phyloP scores from a whole-genome alignment of 257 asterid species.

The Phtheirospermum japonicum region DNA sequence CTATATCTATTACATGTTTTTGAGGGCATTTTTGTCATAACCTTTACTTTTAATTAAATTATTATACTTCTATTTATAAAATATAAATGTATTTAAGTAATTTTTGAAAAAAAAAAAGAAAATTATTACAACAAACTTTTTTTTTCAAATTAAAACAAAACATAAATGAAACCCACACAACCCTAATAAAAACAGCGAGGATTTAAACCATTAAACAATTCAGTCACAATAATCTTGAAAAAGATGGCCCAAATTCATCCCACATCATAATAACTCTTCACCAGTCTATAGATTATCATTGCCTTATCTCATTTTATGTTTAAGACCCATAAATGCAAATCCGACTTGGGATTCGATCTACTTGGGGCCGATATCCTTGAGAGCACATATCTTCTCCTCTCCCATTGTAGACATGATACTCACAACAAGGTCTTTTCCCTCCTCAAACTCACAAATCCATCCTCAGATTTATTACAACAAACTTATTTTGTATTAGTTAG shows the following conservation, averaged over 20 bases:
- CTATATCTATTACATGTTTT: no score
- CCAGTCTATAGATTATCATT: slow-evolving; percentile 19
- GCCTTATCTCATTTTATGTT: slow-evolving; percentile 21
- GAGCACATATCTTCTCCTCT: slow-evolving; percentile 85
- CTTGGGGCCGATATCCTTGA: slow-evolving; percentile 87
- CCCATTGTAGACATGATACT: slow-evolving; percentile 94
- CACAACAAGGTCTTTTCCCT: slow-evolving; percentile 86
- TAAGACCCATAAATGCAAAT: slow-evolving; percentile 7
- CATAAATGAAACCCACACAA: slow-evolving; percentile 5
- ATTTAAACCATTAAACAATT: slow-evolving; percentile 15
- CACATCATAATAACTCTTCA: background rate
- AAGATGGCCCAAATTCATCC: slow-evolving; percentile 27
- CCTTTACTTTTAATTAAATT: no score
- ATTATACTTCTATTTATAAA: no score
- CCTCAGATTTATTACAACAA: no score
- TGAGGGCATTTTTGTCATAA: no score
- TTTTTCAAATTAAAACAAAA: background rate
- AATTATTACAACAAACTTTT: no score
- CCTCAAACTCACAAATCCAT: slow-evolving; percentile 66
- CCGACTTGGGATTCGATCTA: slow-evolving; percentile 24
- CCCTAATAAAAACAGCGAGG: slow-evolving; percentile 23
- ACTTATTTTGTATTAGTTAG: no score
- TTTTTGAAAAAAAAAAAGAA: no score
- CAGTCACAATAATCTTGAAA: slow-evolving; percentile 7
- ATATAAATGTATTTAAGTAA: no score